Conservation (phyloP, 768 basidiomycete species). For the Calocera viscosa region DNA sequence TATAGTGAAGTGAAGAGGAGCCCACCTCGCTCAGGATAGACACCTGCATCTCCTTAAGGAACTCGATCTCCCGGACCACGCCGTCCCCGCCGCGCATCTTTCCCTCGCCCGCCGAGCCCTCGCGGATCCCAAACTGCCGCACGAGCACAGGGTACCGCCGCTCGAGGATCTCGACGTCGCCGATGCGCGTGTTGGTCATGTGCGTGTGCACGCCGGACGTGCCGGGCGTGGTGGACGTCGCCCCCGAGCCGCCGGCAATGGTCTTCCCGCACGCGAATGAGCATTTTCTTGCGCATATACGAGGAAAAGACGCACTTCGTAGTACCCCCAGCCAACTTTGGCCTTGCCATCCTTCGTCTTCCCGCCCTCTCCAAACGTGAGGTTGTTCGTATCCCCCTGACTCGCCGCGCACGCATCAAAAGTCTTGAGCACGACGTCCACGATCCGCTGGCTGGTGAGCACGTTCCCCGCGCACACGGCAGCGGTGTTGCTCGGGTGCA, state of each 20-base stretch:
- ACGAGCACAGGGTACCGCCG: conserved; percentile 86
- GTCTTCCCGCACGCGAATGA: conserved; percentile 39
- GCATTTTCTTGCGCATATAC: neutral
- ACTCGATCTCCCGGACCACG: conserved; percentile 69
- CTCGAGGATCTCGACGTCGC: conserved; percentile 88
- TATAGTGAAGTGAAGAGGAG: neutral
- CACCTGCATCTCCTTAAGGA: conserved; percentile 69
- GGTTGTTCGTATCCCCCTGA: conserved; percentile 87
- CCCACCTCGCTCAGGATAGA: conserved; percentile 74
- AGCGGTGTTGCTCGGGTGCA: conserved; percentile 71
- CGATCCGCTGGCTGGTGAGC: conserved; percentile 80
- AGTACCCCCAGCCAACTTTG: conserved; percentile 79
- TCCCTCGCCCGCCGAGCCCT: conserved; percentile 57
- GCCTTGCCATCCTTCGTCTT: conserved; percentile 67
- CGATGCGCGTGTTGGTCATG: conserved; percentile 85
- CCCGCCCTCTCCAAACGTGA: conserved; percentile 84
- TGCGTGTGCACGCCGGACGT: conserved; percentile 89
- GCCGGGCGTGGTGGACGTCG: conserved; percentile 80
- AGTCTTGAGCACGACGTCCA: conserved; percentile 85
- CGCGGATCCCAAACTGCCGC: conserved; percentile 65
- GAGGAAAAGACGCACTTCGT: conserved; percentile 40
- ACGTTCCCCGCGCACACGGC: conserved; percentile 93
- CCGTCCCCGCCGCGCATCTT: conserved; percentile 74
- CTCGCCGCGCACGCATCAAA: conserved; percentile 86
- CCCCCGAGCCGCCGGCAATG: conserved; percentile 86